A percentile compares a stretch with the other conserved stretches of the same genome.
These are phyloP conservation scores for Sinapis alba DNA, from an alignment of 441 rosid genomes.

Conservation along the genomic window DNA sequence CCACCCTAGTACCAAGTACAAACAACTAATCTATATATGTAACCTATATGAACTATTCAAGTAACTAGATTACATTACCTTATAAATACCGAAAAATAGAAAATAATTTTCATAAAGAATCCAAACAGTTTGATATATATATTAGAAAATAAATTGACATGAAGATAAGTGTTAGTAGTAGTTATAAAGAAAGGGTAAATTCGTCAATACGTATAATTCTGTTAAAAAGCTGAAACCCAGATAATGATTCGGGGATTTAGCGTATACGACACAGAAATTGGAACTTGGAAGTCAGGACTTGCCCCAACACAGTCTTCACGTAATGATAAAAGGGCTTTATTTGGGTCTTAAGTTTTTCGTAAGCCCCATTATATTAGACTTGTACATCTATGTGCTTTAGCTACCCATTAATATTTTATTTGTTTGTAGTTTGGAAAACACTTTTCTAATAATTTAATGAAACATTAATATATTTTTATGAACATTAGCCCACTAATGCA, in stretches of 20 bases:
- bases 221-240: not conserved
- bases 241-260: conserved; percentile 18
- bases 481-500: no score
- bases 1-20: not conserved
- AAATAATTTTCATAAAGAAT: not conserved
- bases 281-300: conserved; percentile 32
- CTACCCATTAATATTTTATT: no score
- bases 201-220: not conserved
- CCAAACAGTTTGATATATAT: not conserved
- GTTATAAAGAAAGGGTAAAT: not conserved
- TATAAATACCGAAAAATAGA: not conserved
- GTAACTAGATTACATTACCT: not conserved
- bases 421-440: no score
- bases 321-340: not conserved
- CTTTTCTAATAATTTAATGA: no score
- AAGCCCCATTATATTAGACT: not conserved
- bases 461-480: no score
- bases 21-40: not conserved
- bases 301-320: not conserved
- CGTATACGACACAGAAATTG: conserved; percentile 31
- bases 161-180: not conserved
- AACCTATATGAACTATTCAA: not conserved
- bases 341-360: not conserved
- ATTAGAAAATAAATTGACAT: not conserved
- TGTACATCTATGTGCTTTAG: no score